phyloP scores from a whole-genome alignment of 768 basidiomycete species.

The Astraeus odoratus region DNA sequence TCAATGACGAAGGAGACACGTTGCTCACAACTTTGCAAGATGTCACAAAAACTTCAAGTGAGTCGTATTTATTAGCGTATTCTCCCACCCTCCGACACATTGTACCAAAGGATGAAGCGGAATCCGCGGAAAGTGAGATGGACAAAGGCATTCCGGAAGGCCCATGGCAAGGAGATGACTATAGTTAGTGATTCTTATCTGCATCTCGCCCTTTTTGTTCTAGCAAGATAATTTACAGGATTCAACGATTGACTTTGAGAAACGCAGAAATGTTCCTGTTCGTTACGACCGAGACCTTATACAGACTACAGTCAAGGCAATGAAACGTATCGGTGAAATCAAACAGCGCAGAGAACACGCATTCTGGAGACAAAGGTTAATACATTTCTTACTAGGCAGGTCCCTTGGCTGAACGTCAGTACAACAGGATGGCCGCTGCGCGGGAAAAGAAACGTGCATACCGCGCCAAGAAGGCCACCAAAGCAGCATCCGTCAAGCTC shows the following conservation, averaged over 20 bases:
- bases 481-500: slow-evolving; percentile 50
- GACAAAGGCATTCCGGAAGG: slow-evolving; percentile 99
- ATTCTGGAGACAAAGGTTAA: slow-evolving; percentile 90
- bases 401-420: neutral
- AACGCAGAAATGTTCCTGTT: slow-evolving; percentile 94
- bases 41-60: slow-evolving; percentile 99
- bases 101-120: slow-evolving; percentile 83
- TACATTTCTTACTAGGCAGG: neutral
- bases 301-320: slow-evolving; percentile 89
- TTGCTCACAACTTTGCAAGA: slow-evolving; percentile 35
- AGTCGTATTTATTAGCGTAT: slow-evolving; percentile 13
- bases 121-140: slow-evolving; percentile 98
- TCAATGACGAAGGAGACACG: neutral
- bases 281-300: slow-evolving; percentile 94
- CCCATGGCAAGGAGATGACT: slow-evolving; percentile 99
- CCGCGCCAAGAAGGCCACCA: slow-evolving; percentile 58
- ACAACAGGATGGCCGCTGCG: slow-evolving; percentile 74
- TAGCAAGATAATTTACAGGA: slow-evolving; percentile 48
- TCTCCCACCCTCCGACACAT: neutral
- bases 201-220: neutral
- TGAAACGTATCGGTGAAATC: slow-evolving; percentile 93
- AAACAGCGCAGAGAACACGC: slow-evolving; percentile 83
- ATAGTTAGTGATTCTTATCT: slow-evolving; percentile 53
- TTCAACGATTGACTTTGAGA: slow-evolving; percentile 98
- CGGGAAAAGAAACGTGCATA: slow-evolving; percentile 72